phyloP scores from a whole-genome alignment of 345 rosid genomes.

The Dipteronia dyeriana region DNA sequence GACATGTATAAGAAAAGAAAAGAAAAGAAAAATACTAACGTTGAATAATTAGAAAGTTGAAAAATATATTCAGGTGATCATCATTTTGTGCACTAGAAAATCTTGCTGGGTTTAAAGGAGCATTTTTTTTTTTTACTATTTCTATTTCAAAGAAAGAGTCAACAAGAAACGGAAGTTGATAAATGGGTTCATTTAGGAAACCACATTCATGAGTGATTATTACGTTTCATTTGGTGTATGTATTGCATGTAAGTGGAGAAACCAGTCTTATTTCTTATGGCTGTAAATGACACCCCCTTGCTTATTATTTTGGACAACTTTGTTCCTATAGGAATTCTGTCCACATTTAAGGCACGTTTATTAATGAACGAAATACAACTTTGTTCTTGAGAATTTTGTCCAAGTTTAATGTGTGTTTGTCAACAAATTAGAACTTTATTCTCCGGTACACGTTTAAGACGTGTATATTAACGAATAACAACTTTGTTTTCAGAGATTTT shows the following conservation, averaged over 20 bases:
- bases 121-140: neutral
- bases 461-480: no score
- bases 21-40: no score
- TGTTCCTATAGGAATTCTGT: no score
- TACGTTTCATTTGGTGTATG: neutral
- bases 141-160: neutral
- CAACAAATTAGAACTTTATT: no score
- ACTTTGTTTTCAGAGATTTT: no score
- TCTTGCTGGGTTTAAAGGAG: constrained; percentile 17
- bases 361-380: no score
- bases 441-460: no score
- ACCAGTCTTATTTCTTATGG: neutral
- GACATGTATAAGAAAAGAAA: neutral
- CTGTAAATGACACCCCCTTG: no score
- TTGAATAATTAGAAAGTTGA: constrained; percentile 1
- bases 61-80: neutral
- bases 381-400: no score
- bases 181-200: neutral
- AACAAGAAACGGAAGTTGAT: neutral
- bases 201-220: constrained; percentile 16
- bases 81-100: neutral
- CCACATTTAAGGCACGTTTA: no score
- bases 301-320: no score
- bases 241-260: neutral
- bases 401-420: no score